Conservation (phyloP, 805 yeast genomes). For the Hanseniaspora clermontiae region DNA sequence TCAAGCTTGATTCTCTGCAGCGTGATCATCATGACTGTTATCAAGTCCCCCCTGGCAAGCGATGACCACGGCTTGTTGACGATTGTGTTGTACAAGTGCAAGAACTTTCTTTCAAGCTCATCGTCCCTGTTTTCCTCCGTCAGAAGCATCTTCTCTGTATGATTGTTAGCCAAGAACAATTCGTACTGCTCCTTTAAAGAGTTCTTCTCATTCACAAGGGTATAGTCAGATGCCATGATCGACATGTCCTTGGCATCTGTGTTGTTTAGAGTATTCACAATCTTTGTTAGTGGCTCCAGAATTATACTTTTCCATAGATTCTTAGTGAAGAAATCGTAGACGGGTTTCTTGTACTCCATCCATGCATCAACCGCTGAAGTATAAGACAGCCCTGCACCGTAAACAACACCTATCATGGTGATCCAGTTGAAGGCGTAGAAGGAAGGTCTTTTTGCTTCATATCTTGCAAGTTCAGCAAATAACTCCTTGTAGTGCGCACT, state of each 20-base stretch:
- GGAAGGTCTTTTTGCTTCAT: neutral
- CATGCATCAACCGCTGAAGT: neutral
- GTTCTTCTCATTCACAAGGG: constrained; percentile 66
- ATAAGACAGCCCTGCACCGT: neutral
- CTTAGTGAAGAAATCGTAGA: constrained; percentile 6
- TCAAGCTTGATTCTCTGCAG: constrained; percentile 95
- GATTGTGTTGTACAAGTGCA: constrained; percentile 70
- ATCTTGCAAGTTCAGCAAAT: neutral
- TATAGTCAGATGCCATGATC: constrained; percentile 17
- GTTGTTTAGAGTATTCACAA: neutral
- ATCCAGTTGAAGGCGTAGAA: constrained; percentile 7
- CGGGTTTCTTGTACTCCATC: neutral
- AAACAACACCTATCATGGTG: neutral
- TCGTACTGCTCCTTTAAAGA: constrained; percentile 66
- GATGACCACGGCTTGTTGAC: constrained; percentile 56
- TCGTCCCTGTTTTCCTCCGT: constrained; percentile 30
- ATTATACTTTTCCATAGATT: constrained; percentile 8
- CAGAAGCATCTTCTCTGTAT: constrained; percentile 13
- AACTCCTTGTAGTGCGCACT: neutral
- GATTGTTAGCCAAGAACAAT: constrained; percentile 32
- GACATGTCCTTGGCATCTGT: constrained; percentile 7
- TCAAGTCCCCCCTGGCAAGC: constrained; percentile 50
- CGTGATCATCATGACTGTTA: constrained; percentile 73
- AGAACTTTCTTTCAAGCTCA: constrained; percentile 45
- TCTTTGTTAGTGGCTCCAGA: constrained; percentile 5